Base-by-base conservation (phyloP, 345 rosid species). In the Salix viminalis region DNA sequence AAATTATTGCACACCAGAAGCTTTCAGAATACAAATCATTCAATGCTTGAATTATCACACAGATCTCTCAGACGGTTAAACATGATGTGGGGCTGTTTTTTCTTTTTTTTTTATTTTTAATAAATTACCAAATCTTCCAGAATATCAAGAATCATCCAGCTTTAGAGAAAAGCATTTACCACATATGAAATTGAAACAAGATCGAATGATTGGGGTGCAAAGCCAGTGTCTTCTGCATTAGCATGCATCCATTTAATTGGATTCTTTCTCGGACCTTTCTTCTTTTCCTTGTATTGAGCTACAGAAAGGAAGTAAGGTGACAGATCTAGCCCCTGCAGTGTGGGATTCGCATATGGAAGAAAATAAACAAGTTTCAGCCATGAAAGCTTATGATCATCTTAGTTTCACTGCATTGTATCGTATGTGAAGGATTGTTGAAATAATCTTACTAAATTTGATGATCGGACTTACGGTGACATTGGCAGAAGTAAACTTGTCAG, bases 231-330 rank as follows among this genome's bases (percentile, higher is more conserved):
- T 79, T 90, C 94, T 46, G 90, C 94, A 50, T 81, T 86, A 68
- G 90, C 91, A 74, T 90, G 94, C 64, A 83, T 69, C 94, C 94
- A 87, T 41, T 26, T 69, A 66, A 86, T 85, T 8, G 86, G 83
- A 69, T 81, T 75, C 54, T 79, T 77, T 71, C 87, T 79, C n/a
- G 85, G 77, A 42, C 76, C 34, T 21, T 74, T 70, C 75, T 79
- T 77, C 82, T 87, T 90, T 76, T 84, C 91, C 76, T 86, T 84
- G 79, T 73, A 84, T 79, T 88, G 85, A 67, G 94, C 91, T 48
- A 87, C 94, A 7, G 94, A 77, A 16, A 90, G 90, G 77, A 90
- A 90, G 81, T 87, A 85, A 37, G 91, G 91, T 4, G 94, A 90
- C 71, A 90, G 82, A 84, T 90, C 94, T 19, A 90, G 77, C 62